phyloP scores from a whole-genome alignment of 192 early-diverging fungal species.

The Coemansia sp. region DNA sequence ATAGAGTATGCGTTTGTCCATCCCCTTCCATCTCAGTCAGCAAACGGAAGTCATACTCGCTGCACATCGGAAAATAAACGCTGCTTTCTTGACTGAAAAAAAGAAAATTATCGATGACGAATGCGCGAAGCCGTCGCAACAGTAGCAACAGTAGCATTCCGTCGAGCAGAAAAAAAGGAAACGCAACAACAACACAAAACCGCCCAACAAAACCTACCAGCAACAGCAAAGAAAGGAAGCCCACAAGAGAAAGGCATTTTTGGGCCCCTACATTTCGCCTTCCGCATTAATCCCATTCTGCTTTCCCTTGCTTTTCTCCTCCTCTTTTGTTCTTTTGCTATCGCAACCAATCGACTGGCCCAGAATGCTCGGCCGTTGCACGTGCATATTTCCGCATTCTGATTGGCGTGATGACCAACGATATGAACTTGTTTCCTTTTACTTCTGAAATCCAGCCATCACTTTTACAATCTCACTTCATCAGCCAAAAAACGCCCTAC shows the following conservation, averaged over 20 bases:
- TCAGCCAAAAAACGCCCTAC: neutral
- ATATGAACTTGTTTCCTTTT: neutral
- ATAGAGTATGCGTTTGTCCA: neutral
- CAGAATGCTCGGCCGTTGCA: neutral
- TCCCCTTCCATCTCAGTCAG: neutral
- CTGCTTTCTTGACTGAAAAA: no score
- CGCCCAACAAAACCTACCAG: no score
- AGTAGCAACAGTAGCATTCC: no score
- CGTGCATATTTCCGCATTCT: neutral
- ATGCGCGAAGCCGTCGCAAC: no score
- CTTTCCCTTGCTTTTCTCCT: neutral
- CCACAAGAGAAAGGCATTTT: neutral
- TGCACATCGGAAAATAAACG: slow-evolving; percentile 3
- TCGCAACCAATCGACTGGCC: slow-evolving; percentile 16
- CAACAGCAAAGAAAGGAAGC: no score
- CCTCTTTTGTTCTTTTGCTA: neutral
- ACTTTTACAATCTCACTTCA: neutral
- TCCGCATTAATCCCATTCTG: slow-evolving; percentile 4
- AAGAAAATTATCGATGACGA: no score
- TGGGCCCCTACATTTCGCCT: slow-evolving; percentile 6
- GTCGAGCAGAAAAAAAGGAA: no score
- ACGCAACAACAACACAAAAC: neutral
- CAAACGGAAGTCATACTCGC: neutral
- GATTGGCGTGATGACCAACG: slow-evolving; percentile 17
- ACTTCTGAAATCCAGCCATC: neutral